Evolutionary conservation across 2,329 filamentous ascomycete genomes (phyloP).

Genomic region (Lasiodiplodia sp.): DNA sequence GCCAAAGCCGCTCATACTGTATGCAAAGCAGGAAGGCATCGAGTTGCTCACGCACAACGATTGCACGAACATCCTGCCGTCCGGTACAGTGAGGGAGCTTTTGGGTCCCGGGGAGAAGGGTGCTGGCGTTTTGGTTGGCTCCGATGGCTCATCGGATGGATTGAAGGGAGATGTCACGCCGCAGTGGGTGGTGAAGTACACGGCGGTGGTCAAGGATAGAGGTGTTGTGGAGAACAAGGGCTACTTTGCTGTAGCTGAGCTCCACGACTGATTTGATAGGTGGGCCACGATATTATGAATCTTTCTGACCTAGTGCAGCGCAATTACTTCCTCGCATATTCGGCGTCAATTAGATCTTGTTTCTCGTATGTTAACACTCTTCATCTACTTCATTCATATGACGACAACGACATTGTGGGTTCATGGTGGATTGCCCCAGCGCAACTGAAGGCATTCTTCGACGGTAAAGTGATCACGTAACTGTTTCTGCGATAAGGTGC

Average conservation of each 20-base stretch:
- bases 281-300: background rate
- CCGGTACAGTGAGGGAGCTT: constrained; percentile 83
- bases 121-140: constrained; percentile 75
- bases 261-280: constrained; percentile 53
- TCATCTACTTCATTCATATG: background rate
- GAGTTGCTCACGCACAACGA: constrained; percentile 94
- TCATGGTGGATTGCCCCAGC: background rate
- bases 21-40: constrained; percentile 83
- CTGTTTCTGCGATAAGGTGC: too few species aligned
- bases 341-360: background rate
- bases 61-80: constrained; percentile 87
- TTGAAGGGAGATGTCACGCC: constrained; percentile 81
- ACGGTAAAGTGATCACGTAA: too few species aligned
- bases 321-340: background rate
- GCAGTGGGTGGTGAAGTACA: constrained; percentile 97
- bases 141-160: constrained; percentile 61
- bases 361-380: background rate
- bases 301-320: background rate
- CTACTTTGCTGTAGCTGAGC: constrained; percentile 87
- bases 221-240: constrained; percentile 99
- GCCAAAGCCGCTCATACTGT: constrained; percentile 81
- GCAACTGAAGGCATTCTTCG: too few species aligned
- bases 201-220: constrained; percentile 89
- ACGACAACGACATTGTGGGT: background rate
- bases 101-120: constrained; percentile 76